Percentiles rank a stretch among this genome's conserved stretches.
These are phyloP conservation scores for Apiotrichum montevideense DNA, from an alignment of 1,284 basidiomycete species.

Conservation along the genomic window DNA sequence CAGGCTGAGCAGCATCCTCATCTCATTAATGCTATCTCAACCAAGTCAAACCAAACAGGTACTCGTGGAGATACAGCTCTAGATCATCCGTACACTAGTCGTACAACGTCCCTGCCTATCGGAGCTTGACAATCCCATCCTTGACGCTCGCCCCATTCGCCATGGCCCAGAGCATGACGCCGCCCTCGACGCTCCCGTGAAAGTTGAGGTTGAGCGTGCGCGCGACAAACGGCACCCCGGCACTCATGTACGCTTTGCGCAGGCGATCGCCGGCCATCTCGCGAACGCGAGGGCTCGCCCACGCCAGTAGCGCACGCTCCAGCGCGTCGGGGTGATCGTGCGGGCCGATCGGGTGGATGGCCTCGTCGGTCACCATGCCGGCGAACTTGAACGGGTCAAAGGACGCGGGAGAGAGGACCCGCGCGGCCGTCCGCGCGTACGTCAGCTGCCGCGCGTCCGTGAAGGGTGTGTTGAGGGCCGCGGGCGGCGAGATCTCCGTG, in stretches of 20 bases:
- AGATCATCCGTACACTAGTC: too few species aligned
- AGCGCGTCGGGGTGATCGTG: conserved; percentile 3
- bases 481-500: background rate
- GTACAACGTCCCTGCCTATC: background rate
- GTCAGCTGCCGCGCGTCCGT: background rate
- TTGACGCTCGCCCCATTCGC: conserved; percentile 21
- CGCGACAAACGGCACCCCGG: conserved; percentile 22
- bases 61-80: too few species aligned
- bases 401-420: conserved; percentile 19
- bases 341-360: background rate
- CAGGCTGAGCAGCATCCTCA: too few species aligned
- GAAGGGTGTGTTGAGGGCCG: background rate
- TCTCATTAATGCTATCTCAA: too few species aligned
- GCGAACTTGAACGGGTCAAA: conserved; percentile 32
- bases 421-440: conserved; percentile 12
- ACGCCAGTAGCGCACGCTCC: conserved; percentile 29
- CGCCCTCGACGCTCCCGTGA: background rate
- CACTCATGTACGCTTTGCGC: conserved; percentile 27
- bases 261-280: conserved; percentile 29
- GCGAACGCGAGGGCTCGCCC: conserved; percentile 25
- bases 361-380: conserved; percentile 4
- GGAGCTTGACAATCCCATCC: conserved; percentile 22
- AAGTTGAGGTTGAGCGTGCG: conserved; percentile 19
- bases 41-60: too few species aligned
- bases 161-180: conserved; percentile 19